phyloP scores from a whole-genome alignment of 805 yeast species.

The Wickerhamiella allomyrinae region DNA sequence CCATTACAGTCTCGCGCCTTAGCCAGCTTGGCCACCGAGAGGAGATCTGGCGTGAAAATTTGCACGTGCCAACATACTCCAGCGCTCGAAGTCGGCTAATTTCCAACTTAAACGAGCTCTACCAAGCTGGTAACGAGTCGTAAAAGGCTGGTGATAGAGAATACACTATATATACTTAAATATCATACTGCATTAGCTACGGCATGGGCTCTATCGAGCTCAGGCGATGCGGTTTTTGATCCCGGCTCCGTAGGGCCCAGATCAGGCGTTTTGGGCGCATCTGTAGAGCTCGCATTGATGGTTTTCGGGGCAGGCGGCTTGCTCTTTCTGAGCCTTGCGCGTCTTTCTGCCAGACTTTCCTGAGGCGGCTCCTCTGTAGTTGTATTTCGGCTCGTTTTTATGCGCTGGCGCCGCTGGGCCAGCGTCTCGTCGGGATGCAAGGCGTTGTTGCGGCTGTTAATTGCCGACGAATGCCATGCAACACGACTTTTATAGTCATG shows the following conservation, averaged over 20 bases:
- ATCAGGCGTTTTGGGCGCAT: neutral
- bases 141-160: neutral
- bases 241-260: neutral
- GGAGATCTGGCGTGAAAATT: conserved; percentile 2
- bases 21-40: conserved; percentile 22
- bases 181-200: conserved; percentile 1
- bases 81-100: neutral
- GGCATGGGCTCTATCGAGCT: conserved; percentile 7
- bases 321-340: conserved; percentile 10
- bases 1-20: conserved; percentile 22
- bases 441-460: conserved; percentile 9
- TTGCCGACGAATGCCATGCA: conserved; percentile 16
- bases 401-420: conserved; percentile 21
- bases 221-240: neutral
- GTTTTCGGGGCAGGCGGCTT: neutral
- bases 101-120: too few relatives aligned
- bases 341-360: conserved; percentile 18
- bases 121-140: too few relatives aligned
- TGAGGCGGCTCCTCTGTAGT: conserved; percentile 1
- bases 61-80: neutral
- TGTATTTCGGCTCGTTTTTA: conserved; percentile 11
- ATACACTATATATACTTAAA: neutral
- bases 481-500: conserved; percentile 19
- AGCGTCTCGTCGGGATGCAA: conserved; percentile 20
- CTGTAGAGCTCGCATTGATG: neutral